Evolutionary conservation across 208 protist genomes (phyloP).

Genomic region (Porcisia hertigi): DNA sequence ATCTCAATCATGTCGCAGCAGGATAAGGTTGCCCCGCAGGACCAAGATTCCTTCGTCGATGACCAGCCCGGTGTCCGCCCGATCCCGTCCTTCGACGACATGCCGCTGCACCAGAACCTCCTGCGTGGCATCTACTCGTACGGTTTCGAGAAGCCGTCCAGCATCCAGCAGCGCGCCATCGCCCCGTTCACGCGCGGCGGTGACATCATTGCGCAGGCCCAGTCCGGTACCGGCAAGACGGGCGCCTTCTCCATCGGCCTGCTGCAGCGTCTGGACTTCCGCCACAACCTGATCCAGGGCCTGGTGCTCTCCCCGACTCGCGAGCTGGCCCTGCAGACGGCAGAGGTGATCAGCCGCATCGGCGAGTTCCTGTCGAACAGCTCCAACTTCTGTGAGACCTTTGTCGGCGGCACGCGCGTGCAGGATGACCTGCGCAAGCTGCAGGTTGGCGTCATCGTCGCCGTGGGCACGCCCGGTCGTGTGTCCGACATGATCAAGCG

Average conservation of each 20-base stretch:
- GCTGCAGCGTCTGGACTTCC: slow-evolving; percentile 93
- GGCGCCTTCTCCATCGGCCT: slow-evolving; percentile 98
- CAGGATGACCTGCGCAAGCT: slow-evolving; percentile 96
- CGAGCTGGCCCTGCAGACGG: slow-evolving; percentile 97
- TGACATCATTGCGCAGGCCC: slow-evolving; percentile 96
- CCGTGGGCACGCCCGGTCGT: slow-evolving; percentile 98
- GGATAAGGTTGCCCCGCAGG: slow-evolving; percentile 77
- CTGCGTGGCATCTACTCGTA: slow-evolving; percentile 96
- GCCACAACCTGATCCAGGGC: slow-evolving; percentile 88
- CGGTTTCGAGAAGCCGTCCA: slow-evolving; percentile 98
- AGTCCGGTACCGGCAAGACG: slow-evolving; percentile 98
- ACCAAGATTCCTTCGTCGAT: slow-evolving; percentile 86
- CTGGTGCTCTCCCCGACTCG: slow-evolving; percentile 97
- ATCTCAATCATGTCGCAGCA: slow-evolving; percentile 68
- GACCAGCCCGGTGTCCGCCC: slow-evolving; percentile 66
- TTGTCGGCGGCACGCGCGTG: slow-evolving; percentile 95
- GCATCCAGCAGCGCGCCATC: slow-evolving; percentile 95
- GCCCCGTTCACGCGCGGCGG: slow-evolving; percentile 90
- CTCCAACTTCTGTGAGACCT: slow-evolving; percentile 84
- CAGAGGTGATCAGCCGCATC: slow-evolving; percentile 95
- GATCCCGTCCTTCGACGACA: slow-evolving; percentile 96
- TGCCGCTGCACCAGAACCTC: slow-evolving; percentile 93
- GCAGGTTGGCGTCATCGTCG: slow-evolving; percentile 92
- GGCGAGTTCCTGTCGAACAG: slow-evolving; percentile 95
- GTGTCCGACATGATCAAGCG: slow-evolving; percentile 97